Evolutionary conservation across 257 asterid species (phyloP).

Genomic region (Misopates orontium): DNA sequence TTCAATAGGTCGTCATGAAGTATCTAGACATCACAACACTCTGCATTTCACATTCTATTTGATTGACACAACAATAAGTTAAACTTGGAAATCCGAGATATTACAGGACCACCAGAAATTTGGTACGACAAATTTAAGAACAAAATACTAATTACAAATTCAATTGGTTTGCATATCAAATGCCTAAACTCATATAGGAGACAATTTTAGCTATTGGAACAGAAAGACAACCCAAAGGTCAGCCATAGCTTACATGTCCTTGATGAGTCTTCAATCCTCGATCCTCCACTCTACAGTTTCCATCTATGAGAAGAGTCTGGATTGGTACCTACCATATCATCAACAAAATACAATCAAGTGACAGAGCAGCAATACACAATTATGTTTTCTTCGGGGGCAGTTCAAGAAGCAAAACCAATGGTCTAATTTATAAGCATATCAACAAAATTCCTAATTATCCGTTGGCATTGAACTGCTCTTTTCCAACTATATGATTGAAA

Average conservation of each 20-base stretch:
- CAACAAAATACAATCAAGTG: neutral
- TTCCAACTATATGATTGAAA: conserved; percentile 10
- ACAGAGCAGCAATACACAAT: conserved; percentile 16
- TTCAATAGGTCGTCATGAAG: no score
- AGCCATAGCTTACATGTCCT: conserved; percentile 74
- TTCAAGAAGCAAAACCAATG: neutral
- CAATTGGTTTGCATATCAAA: neutral
- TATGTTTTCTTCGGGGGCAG: neutral
- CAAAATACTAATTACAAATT: neutral
- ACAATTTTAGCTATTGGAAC: neutral
- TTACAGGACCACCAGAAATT: conserved; percentile 8
- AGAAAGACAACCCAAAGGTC: conserved; percentile 12
- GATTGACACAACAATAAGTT: neutral
- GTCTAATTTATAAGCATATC: neutral
- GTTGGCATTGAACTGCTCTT: conserved; percentile 9
- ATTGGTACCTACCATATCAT: conserved; percentile 57
- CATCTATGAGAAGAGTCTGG: conserved; percentile 80
- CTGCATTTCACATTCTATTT: no score
- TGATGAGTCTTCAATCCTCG: conserved; percentile 94
- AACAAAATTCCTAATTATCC: conserved; percentile 3
- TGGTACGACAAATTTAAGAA: conserved; percentile 4
- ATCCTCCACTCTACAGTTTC: conserved; percentile 94
- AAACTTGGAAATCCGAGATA: neutral
- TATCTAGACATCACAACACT: no score
- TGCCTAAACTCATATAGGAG: neutral